Percentiles rank a stretch among this genome's conserved stretches.
phyloP scores from a whole-genome alignment of 306 rosid genomes.

The Lithocarpus polystachyus region DNA sequence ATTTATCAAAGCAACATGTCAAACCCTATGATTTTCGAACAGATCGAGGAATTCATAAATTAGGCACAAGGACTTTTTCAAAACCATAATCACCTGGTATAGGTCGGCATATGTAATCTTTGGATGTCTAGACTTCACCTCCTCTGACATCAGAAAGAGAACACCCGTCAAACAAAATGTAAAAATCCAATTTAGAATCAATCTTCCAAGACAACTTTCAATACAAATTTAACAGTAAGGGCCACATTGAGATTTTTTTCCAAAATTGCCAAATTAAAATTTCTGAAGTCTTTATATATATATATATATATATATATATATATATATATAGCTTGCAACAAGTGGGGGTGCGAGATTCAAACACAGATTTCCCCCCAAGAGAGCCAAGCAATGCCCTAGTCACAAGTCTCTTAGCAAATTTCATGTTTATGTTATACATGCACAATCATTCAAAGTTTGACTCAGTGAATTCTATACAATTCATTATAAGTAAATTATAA shows the following conservation, averaged over 20 bases:
- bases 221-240: not conserved
- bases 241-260: not conserved
- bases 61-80: constrained; percentile 13
- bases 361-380: too few relatives aligned
- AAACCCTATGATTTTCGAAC: not conserved
- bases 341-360: too few relatives aligned
- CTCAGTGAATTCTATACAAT: not conserved
- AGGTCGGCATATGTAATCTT: constrained; percentile 80
- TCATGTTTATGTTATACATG: not conserved
- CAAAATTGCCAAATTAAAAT: not conserved
- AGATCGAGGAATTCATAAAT: constrained; percentile 2
- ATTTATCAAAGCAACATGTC: not conserved
- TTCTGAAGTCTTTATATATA: too few relatives aligned
- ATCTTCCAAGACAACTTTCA: not conserved
- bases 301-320: too few relatives aligned
- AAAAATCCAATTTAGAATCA: not conserved
- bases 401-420: not conserved
- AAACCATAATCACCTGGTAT: constrained; percentile 66
- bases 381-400: too few relatives aligned
- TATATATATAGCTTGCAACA: too few relatives aligned
- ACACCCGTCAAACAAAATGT: constrained; percentile 10
- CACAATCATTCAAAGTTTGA: not conserved
- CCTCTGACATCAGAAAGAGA: constrained; percentile 56
- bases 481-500: not conserved
- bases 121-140: constrained; percentile 73